These are phyloP conservation scores for Passalora sequoiae DNA, from an alignment of 2,329 filamentous ascomycete species.

Conservation along the genomic window DNA sequence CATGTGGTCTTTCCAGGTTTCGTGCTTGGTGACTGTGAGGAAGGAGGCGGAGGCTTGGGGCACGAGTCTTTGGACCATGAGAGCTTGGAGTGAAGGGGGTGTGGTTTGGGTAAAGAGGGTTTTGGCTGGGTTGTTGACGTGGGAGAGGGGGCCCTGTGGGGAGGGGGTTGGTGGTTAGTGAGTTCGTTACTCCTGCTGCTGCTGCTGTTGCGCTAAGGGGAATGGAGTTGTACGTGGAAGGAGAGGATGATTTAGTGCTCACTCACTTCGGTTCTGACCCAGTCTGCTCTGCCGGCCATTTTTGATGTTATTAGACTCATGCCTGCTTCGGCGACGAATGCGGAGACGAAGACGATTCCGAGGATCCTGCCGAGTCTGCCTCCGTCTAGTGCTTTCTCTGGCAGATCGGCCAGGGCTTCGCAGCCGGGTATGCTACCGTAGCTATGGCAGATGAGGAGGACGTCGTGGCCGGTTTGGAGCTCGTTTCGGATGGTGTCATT, in stretches of 20 bases:
- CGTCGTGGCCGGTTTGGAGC: constrained; percentile 12
- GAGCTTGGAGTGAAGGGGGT: not conserved
- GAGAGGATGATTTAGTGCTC: too few species aligned
- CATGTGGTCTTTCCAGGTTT: constrained; percentile 10
- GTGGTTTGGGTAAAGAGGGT: constrained; percentile 12
- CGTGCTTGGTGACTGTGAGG: constrained; percentile 6
- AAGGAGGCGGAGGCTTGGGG: constrained; percentile 14
- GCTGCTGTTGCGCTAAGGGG: not conserved
- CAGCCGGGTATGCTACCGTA: constrained; percentile 20
- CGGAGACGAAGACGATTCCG: constrained; percentile 21
- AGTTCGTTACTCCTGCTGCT: too few species aligned
- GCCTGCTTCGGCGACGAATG: constrained; percentile 18
- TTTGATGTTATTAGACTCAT: constrained; percentile 15
- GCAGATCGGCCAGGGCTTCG: constrained; percentile 16
- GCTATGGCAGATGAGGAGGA: constrained; percentile 19
- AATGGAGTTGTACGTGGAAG: too few species aligned
- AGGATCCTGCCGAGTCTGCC: constrained; percentile 11
- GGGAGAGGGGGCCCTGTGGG: constrained; percentile 7
- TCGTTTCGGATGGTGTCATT: constrained; percentile 9
- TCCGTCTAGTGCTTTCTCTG: constrained; percentile 1
- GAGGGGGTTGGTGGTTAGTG: too few species aligned
- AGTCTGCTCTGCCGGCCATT: constrained; percentile 14
- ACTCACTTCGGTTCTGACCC: constrained; percentile 11
- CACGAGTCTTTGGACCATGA: constrained; percentile 9
- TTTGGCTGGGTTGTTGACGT: constrained; percentile 9